Conservation (phyloP, 345 rosid species). For the Luvunga scandens region DNA sequence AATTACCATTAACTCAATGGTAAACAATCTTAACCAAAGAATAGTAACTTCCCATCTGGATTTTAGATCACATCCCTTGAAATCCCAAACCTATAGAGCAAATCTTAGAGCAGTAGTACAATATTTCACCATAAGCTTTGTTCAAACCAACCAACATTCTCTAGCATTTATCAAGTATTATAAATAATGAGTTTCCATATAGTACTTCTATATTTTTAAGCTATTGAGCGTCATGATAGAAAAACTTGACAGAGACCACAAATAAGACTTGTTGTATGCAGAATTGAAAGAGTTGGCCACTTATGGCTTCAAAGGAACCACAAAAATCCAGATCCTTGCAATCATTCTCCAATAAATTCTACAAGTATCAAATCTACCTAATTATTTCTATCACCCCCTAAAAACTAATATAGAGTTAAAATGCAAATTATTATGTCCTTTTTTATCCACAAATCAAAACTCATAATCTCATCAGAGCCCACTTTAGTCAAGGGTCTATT, state of each 20-base stretch:
- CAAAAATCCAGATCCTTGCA: not conserved
- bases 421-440: not conserved
- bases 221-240: not conserved
- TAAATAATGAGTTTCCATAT: not conserved
- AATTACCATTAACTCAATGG: constrained; percentile 75
- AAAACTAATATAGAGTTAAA: not conserved
- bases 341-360: not conserved
- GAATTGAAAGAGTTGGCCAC: not conserved
- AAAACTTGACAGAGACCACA: not conserved
- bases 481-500: not conserved
- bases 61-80: constrained; percentile 63
- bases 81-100: constrained; percentile 86
- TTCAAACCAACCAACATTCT: constrained; percentile 1
- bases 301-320: not conserved
- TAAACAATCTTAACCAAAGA: constrained; percentile 68
- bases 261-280: not conserved
- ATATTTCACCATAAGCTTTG: constrained; percentile 9
- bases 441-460: not conserved
- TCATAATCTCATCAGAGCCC: not conserved
- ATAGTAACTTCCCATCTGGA: constrained; percentile 77
- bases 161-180: not conserved
- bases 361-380: not conserved
- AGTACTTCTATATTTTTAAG: not conserved
- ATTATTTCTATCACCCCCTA: not conserved
- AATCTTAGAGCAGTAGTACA: not conserved